Conservation (phyloP, 2,329 filamentous ascomycete genomes). For the Colletotrichum sp. region DNA sequence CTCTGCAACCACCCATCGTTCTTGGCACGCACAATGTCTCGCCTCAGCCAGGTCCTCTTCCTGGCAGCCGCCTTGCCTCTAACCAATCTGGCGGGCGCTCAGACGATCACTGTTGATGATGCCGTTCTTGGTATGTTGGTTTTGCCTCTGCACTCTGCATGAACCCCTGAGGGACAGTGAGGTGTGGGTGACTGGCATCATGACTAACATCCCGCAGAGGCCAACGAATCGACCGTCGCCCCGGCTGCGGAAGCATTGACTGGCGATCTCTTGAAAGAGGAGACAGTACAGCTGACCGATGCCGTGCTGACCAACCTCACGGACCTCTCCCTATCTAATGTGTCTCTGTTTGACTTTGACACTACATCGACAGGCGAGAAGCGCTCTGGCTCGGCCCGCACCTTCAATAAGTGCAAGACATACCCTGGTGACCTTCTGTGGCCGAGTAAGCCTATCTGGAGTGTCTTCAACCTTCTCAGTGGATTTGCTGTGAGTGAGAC, state of each 20-base stretch:
- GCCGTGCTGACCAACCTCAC: slow-evolving; percentile 34
- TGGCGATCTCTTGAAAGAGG: neutral
- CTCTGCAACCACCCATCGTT: neutral
- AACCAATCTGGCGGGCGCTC: neutral
- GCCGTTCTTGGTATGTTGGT: neutral
- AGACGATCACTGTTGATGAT: slow-evolving; percentile 7
- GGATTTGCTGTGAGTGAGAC: slow-evolving; percentile 36
- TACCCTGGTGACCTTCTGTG: slow-evolving; percentile 33
- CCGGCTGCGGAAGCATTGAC: neutral
- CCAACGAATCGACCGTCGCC: neutral
- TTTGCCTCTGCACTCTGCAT: neutral
- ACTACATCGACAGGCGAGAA: neutral
- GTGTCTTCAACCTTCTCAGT: slow-evolving; percentile 34
- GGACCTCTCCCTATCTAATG: slow-evolving; percentile 28
- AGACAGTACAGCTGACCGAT: slow-evolving; percentile 28
- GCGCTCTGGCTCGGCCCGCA: neutral
- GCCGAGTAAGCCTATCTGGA: slow-evolving; percentile 31
- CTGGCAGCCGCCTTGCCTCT: neutral
- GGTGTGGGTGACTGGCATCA: neutral
- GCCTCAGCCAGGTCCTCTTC: slow-evolving; percentile 1
- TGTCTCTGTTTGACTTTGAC: slow-evolving; percentile 32
- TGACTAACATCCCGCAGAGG: neutral
- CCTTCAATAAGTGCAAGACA: slow-evolving; percentile 37
- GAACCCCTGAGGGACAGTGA: neutral
- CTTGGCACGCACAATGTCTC: neutral